Percentiles rank a stretch among this genome's conserved stretches.
These are phyloP conservation scores for Bonia amplexicaulis DNA, from an alignment of 176 grass and related monocot genomes.

Conservation along the genomic window DNA sequence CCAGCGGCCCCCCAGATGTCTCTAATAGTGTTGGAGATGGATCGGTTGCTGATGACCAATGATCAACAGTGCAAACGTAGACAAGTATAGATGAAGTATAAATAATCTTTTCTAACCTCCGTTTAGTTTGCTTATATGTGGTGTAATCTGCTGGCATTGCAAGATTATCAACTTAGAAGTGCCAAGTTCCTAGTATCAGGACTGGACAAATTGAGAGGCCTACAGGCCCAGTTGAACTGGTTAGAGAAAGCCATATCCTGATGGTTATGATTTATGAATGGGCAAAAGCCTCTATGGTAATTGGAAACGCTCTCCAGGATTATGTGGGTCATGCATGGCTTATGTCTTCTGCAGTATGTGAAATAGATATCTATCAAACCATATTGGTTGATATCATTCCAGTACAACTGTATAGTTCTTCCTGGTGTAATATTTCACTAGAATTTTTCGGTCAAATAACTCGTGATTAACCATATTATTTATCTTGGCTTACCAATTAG, in stretches of 20 bases:
- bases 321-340: background rate
- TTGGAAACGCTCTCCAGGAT: background rate
- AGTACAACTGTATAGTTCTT: background rate
- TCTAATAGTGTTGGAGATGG: constrained; percentile 48
- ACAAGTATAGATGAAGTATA: constrained; percentile 12
- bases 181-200: background rate
- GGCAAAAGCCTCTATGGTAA: background rate
- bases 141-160: constrained; percentile 1
- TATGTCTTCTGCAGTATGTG: background rate
- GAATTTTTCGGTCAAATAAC: background rate
- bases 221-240: background rate
- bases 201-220: background rate
- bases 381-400: background rate
- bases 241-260: background rate
- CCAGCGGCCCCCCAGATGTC: constrained; percentile 39
- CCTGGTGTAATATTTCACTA: background rate
- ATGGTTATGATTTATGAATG: constrained; percentile 11
- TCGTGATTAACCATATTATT: background rate
- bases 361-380: background rate
- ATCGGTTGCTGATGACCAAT: constrained; percentile 30
- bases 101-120: background rate
- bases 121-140: background rate
- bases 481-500: background rate
- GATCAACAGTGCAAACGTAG: background rate
- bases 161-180: constrained; percentile 1